Conservation (phyloP, 495 filamentous ascomycete genomes). For the Lasiosphaeriaceae sp. region DNA sequence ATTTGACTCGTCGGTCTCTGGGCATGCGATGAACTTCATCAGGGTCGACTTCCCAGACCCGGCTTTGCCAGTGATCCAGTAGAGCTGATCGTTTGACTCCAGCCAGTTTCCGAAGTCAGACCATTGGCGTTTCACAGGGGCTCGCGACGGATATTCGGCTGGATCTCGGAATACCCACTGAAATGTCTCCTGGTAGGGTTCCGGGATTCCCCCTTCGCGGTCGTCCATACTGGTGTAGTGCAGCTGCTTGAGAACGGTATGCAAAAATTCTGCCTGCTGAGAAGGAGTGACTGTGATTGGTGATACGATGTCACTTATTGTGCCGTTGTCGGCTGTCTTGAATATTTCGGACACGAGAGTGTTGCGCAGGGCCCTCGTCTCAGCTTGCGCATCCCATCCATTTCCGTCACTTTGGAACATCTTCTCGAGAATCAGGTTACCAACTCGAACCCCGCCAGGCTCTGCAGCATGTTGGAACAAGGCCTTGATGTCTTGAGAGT, state of each 20-base stretch:
- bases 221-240: not conserved
- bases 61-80: not conserved
- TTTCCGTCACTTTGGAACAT: not conserved
- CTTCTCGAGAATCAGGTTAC: not conserved
- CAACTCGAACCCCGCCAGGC: not conserved
- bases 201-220: not conserved
- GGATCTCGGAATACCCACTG: not conserved
- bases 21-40: not conserved
- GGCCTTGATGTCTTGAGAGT: not conserved
- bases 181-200: not conserved
- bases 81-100: not conserved
- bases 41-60: constrained; percentile 4
- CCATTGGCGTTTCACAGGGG: not conserved
- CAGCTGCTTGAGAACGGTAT: not conserved
- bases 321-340: not conserved
- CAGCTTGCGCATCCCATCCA: not conserved
- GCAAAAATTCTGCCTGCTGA: not conserved
- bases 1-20: not conserved
- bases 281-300: not conserved
- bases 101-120: not conserved
- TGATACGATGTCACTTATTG: not conserved
- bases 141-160: not conserved
- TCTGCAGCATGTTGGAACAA: not conserved
- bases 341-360: not conserved
- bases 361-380: not conserved